Conservation (phyloP, 306 rosid species). For the Echinosophora koreensis region DNA sequence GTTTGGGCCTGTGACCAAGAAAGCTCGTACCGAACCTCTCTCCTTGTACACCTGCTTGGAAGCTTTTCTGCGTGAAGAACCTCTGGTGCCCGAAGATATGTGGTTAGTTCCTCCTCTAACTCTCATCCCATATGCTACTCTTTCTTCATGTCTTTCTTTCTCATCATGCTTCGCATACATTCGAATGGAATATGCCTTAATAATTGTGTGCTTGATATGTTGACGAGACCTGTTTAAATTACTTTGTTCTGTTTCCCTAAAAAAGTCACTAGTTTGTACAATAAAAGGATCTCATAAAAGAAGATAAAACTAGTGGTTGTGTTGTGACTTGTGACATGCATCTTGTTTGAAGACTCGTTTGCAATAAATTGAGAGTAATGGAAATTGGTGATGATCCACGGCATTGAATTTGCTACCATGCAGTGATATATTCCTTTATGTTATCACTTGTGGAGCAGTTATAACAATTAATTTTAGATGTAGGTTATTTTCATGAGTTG, state of each 20-base stretch:
- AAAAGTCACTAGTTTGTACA: constrained; percentile 6
- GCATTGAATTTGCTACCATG: constrained; percentile 9
- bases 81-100: constrained; percentile 99
- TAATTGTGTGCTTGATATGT: constrained; percentile 39
- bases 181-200: constrained; percentile 25
- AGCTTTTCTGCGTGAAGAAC: constrained; percentile 98
- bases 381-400: constrained; percentile 14
- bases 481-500: constrained; percentile 2
- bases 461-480: background rate
- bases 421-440: background rate
- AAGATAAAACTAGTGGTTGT: constrained; percentile 21
- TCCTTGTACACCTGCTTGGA: constrained; percentile 94
- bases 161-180: constrained; percentile 26
- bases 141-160: constrained; percentile 9
- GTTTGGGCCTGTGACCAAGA: constrained; percentile 87
- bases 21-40: constrained; percentile 92
- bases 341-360: constrained; percentile 31
- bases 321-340: constrained; percentile 11
- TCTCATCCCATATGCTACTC: constrained; percentile 28
- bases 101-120: constrained; percentile 68
- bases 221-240: constrained; percentile 30
- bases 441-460: background rate
- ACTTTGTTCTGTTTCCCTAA: background rate
- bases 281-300: constrained; percentile 21
- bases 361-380: constrained; percentile 12